Evolutionary conservation across 306 rosid genomes (phyloP), one percentile per base, ranked within the genome.

Genomic region (Vachellia collinsii): DNA sequence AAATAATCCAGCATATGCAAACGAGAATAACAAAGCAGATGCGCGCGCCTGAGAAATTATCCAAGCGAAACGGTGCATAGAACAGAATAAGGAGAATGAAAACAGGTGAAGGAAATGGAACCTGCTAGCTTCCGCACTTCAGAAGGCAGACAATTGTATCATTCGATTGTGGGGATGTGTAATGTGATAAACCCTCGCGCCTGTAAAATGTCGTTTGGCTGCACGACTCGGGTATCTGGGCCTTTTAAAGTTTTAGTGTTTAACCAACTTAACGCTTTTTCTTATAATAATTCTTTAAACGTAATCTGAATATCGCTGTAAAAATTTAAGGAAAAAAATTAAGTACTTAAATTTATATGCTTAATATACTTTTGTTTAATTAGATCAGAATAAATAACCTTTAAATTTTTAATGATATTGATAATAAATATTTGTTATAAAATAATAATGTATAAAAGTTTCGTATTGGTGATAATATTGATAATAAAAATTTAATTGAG

Each of bases 171-270:
- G 17, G 42, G 36, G 77, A 44, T 20, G 7, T 4, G 70, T 59
- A 19, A 25, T 8, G 7, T 53, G 79, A 17, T 83, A 85, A 85
- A 85, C 86, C 88, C 88, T 85, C 50, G 83, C 77, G 79, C 54
- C 83, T 58, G 77, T 73, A 34, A 58, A 56, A 16, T 59, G 82
- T 85, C 67, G 85, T 74, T 77, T 81, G 39, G 54, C 66, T 47
- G 23, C 10, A 34, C 11, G 19, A 4, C 7, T 36, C 17, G 43
- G 13, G 12, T 4, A 43, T 11, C 19, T 23, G 20, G 72, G 54
- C 69, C 77, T 22, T 36, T 4, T 2, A 29, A 29, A 29, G 34
- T 29, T 29, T 29, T 3, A 6, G 42, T 6, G 6, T 38, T 41
- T 54, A 19, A 8, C 23, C 23, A 1, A n/a, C 56, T 17, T 16